A percentile compares a stretch with the other conserved stretches of the same genome.
Evolutionary conservation across 176 grass and related monocot genomes (phyloP).

Genomic region (Triticum aestivum): DNA sequence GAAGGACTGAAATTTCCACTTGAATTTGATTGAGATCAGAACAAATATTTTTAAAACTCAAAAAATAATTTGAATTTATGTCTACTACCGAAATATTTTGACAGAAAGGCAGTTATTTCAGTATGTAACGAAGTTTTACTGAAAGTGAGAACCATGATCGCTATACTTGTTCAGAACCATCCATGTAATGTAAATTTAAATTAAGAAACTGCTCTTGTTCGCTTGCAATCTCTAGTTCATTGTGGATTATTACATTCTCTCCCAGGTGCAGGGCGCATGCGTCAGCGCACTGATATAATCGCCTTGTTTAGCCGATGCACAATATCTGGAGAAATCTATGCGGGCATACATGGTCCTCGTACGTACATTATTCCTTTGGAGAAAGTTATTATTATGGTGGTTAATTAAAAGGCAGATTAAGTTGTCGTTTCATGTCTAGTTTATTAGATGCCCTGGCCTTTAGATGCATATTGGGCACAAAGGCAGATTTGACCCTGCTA

Average conservation of each 20-base stretch:
- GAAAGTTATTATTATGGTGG: no score
- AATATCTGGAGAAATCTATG: neutral
- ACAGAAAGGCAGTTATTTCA: neutral
- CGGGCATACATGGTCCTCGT: neutral
- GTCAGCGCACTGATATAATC: neutral
- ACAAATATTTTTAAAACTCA: neutral
- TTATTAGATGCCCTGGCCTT: neutral
- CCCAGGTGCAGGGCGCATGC: neutral
- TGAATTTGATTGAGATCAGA: neutral
- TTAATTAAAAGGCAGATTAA: neutral
- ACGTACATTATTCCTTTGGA: no score
- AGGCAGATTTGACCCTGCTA: neutral
- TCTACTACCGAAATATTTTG: neutral
- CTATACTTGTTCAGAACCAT: neutral
- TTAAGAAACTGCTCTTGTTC: neutral
- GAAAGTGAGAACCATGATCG: no score
- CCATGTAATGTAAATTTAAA: neutral
- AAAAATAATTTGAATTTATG: neutral
- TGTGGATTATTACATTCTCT: neutral
- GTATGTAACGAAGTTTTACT: no score
- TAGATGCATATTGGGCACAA: neutral
- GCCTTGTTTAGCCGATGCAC: neutral
- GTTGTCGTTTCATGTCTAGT: neutral
- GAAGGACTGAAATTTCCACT: neutral
- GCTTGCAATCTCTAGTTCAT: neutral